phyloP scores from a whole-genome alignment of 2,329 filamentous ascomycete species.

The Aspergillus sp. region DNA sequence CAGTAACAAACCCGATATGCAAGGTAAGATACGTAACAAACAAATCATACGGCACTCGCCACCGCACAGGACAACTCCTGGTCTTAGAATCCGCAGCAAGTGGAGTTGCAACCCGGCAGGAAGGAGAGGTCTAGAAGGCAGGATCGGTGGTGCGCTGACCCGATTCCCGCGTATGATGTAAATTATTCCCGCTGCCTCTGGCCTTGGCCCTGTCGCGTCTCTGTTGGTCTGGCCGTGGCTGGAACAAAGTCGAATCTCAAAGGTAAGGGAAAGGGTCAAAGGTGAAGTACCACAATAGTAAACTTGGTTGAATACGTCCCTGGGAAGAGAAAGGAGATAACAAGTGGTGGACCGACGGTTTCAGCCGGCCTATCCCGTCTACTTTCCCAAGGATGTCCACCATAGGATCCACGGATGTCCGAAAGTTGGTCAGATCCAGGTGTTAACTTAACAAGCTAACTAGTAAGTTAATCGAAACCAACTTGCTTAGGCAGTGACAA shows the following conservation, averaged over 20 bases:
- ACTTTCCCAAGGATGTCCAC: conserved; percentile 17
- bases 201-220: neutral
- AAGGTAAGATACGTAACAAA: neutral
- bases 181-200: conserved; percentile 6
- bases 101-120: conserved; percentile 15
- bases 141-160: conserved; percentile 10
- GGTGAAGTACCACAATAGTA: no score
- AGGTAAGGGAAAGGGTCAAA: neutral
- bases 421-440: conserved; percentile 2
- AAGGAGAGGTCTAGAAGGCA: conserved; percentile 13
- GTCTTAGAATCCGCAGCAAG: conserved; percentile 12
- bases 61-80: conserved; percentile 22
- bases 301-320: neutral
- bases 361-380: conserved; percentile 17
- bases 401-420: conserved; percentile 12
- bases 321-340: conserved; percentile 4
- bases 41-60: conserved; percentile 14
- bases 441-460: no score
- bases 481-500: conserved; percentile 4
- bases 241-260: neutral
- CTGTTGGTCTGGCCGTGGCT: conserved; percentile 10
- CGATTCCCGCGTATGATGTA: conserved; percentile 14
- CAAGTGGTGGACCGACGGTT: conserved; percentile 17
- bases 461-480: neutral
- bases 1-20: neutral